Percentiles rank a stretch among this genome's conserved stretches.
Conservation (phyloP, 768 basidiomycete genomes). For the Hygrophorus russula region DNA sequence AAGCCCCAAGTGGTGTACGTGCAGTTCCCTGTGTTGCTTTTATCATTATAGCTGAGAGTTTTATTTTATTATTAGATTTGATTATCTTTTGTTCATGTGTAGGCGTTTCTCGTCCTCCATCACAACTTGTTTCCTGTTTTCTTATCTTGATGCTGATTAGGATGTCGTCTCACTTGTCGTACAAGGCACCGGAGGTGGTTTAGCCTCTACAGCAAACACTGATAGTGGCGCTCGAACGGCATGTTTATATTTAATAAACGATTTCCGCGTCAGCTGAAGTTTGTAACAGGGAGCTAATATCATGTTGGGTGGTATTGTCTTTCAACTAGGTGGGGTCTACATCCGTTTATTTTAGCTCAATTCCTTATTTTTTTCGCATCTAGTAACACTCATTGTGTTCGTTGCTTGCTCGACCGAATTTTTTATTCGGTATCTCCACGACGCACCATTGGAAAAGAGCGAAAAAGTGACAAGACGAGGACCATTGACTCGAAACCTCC, state of each 20-base stretch:
- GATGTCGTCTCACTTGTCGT: constrained; percentile 43
- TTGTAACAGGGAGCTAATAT: constrained; percentile 30
- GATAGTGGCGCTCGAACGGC: background rate
- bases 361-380: background rate
- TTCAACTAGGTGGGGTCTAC: constrained; percentile 26
- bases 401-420: constrained; percentile 32
- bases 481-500: constrained; percentile 13
- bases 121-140: background rate
- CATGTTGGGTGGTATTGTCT: constrained; percentile 41
- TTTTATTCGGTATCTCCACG: constrained; percentile 24
- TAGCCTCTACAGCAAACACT: constrained; percentile 23
- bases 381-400: constrained; percentile 21
- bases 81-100: constrained; percentile 29
- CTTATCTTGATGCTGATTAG: constrained; percentile 3
- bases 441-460: constrained; percentile 20
- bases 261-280: background rate
- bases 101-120: constrained; percentile 1
- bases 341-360: background rate
- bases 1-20: constrained; percentile 30
- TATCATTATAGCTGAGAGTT: background rate
- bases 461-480: constrained; percentile 2
- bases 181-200: constrained; percentile 45
- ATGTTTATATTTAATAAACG: background rate
- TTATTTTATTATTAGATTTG: constrained; percentile 20
- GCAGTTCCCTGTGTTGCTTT: background rate